These are phyloP conservation scores for Colletotrichum orbiculare DNA, from an alignment of 2,329 filamentous ascomycete species.

Conservation along the genomic window DNA sequence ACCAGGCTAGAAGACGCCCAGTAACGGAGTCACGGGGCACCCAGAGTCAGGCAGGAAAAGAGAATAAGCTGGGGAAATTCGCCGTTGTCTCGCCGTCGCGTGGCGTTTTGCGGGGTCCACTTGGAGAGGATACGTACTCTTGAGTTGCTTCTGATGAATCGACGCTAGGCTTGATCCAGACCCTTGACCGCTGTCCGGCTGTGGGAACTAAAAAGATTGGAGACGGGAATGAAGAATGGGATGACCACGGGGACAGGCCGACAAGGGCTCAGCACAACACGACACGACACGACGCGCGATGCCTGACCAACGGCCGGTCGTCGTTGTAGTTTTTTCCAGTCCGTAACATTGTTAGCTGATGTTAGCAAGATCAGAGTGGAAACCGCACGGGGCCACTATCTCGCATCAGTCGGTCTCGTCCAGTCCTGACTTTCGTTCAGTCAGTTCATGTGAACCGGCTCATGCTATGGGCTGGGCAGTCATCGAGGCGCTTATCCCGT, in stretches of 20 bases:
- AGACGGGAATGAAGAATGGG: slow-evolving; percentile 7
- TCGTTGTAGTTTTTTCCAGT: too few relatives aligned
- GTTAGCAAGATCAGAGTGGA: too few relatives aligned
- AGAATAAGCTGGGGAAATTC: slow-evolving; percentile 33
- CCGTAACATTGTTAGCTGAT: too few relatives aligned
- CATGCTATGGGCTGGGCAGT: too few relatives aligned
- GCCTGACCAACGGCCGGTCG: not conserved
- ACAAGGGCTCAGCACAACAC: not conserved
- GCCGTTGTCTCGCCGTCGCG: slow-evolving; percentile 40
- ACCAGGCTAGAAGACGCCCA: not conserved
- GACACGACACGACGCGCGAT: not conserved
- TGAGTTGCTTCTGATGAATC: slow-evolving; percentile 25
- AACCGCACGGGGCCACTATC: too few relatives aligned
- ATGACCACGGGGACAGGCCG: slow-evolving; percentile 14
- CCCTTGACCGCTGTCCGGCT: slow-evolving; percentile 29
- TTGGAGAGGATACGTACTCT: slow-evolving; percentile 1
- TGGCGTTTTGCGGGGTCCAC: slow-evolving; percentile 37
- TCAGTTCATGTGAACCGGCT: too few relatives aligned
- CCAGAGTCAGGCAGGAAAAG: not conserved
- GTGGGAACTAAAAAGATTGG: not conserved
- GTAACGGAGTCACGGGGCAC: slow-evolving; percentile 14
- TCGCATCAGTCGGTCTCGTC: too few relatives aligned
- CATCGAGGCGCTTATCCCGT: too few relatives aligned
- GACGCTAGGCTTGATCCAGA: slow-evolving; percentile 33
- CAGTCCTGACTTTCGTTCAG: too few relatives aligned